phyloP scores from a whole-genome alignment of 306 rosid genomes.

The Dalbergia oliveri region DNA sequence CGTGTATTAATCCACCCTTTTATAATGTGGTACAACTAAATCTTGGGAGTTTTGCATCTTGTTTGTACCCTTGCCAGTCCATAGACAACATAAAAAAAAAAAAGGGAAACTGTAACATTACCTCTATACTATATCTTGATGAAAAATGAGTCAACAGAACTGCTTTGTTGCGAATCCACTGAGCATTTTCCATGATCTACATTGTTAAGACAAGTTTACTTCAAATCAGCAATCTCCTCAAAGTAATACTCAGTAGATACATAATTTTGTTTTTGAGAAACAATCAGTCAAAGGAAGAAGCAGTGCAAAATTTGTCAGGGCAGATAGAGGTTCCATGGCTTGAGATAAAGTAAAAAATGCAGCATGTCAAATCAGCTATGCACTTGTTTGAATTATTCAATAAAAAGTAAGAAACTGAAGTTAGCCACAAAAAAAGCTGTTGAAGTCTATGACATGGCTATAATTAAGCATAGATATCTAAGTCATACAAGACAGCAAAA shows the following conservation, averaged over 20 bases:
- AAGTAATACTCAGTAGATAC: slow-evolving; percentile 30
- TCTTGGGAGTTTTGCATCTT: too few relatives aligned
- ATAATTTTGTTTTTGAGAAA: slow-evolving; percentile 10
- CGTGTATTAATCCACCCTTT: too few relatives aligned
- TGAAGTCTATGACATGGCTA: slow-evolving; percentile 4
- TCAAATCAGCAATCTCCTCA: slow-evolving; percentile 14
- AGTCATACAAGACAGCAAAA: slow-evolving; percentile 25
- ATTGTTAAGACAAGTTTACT: slow-evolving; percentile 29
- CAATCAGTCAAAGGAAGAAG: slow-evolving; percentile 2
- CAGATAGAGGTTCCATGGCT: slow-evolving; percentile 12
- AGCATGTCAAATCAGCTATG: slow-evolving; percentile 4
- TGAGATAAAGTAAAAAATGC: slow-evolving; percentile 22
- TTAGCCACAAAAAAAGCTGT: slow-evolving; percentile 8
- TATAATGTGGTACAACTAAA: too few relatives aligned
- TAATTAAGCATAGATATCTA: background rate
- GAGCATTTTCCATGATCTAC: slow-evolving; percentile 82
- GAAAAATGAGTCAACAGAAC: slow-evolving; percentile 95
- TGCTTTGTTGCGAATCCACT: slow-evolving; percentile 94
- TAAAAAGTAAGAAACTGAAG: background rate
- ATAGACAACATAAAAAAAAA: background rate
- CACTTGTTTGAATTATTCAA: slow-evolving; percentile 7
- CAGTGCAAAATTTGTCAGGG: background rate
- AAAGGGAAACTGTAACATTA: slow-evolving; percentile 47
- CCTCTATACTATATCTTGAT: slow-evolving; percentile 89
- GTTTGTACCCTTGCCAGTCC: background rate